Evolutionary conservation across 345 rosid genomes (phyloP), one percentile per base, ranked within the genome.

Genomic region (Gynandropsis gynandra): DNA sequence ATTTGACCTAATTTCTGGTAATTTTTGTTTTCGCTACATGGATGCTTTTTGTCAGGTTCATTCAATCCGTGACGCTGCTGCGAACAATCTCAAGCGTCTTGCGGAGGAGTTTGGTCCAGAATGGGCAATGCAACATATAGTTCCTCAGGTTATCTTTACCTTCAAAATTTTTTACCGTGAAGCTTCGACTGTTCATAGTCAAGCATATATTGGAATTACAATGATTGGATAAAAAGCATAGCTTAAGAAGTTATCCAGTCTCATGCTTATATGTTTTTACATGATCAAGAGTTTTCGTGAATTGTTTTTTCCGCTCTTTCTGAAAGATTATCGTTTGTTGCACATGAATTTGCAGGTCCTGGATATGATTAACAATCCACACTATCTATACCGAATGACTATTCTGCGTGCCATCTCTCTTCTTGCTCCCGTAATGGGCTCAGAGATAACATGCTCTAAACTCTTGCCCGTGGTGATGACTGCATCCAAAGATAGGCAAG

Each of bases 71-170:
- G 98, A 90, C 54, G 98, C 98, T 20, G 96, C 95, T 50, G 87
- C 96, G 29, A 90, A 90, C 62, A 90, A 87, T 52, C 79, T 90
- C 55, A 90, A 84, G 75, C 85, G 95, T 56, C 96, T 89, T 32
- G 96, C 90, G 16, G 97, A 89, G 72, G 98, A 90, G 67, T 90
- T 90, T 73, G 98, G 98, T 35, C 87, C 95, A 31, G 92, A 90
- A 11, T 90, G 98, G 96, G 92, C 96, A 63, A 90, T 87, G 98
- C 87, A 80, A 68, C 96, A 90, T 69, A 87, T 87, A 67, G 82
- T 90, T 70, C 92, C 96, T 42, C 95, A 82, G 95, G 98, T 90
- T 52, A 24, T 24, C 4, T 2, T 24, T 24, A 2, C 5, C 29
- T 2, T 24, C 29, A 24, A 5, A 24, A 24, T 24, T 24, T 24